Evolutionary conservation across 202 grass and related monocot species (phyloP).

Genomic region (Musa balbisiana): DNA sequence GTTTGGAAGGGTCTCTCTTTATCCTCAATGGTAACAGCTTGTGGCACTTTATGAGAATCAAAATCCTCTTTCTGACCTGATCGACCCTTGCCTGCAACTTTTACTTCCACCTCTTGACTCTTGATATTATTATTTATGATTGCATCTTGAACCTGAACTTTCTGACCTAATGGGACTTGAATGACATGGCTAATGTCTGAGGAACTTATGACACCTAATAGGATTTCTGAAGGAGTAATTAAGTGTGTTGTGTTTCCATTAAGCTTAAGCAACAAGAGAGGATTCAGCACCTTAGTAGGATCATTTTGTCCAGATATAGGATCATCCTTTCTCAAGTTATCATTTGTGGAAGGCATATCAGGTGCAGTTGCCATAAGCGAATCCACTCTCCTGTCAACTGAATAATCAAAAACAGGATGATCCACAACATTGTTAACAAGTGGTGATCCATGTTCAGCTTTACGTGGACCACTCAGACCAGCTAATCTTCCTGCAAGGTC

Average conservation of each 20-base stretch:
- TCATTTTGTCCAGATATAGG: slow-evolving; percentile 29
- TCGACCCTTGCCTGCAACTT: slow-evolving; percentile 23
- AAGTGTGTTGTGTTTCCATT: slow-evolving; percentile 43
- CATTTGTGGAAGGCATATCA: slow-evolving; percentile 43
- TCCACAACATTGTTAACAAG: slow-evolving; percentile 39
- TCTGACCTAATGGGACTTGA: slow-evolving; percentile 35
- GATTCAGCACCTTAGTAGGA: slow-evolving; percentile 36
- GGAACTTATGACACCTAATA: slow-evolving; percentile 56
- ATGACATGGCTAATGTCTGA: slow-evolving; percentile 38
- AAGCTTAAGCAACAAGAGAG: slow-evolving; percentile 32
- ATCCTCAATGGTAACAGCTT: slow-evolving; percentile 33
- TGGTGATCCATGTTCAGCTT: slow-evolving; percentile 41
- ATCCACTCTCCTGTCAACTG: slow-evolving; percentile 5
- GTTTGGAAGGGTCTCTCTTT: slow-evolving; percentile 33
- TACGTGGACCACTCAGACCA: slow-evolving; percentile 27
- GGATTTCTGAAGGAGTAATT: slow-evolving; percentile 71
- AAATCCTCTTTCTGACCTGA: slow-evolving; percentile 32
- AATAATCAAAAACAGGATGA: slow-evolving; percentile 37
- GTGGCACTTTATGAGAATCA: slow-evolving; percentile 36
- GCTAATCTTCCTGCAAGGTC: slow-evolving; percentile 39
- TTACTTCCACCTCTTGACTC: slow-evolving; percentile 31
- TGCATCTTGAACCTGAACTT: slow-evolving; percentile 34
- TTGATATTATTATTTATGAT: slow-evolving; percentile 21
- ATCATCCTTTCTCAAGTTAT: slow-evolving; percentile 36
- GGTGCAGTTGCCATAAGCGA: neutral